Conservation (phyloP, 176 grass and related monocot genomes). For the Oryza coarctata region DNA sequence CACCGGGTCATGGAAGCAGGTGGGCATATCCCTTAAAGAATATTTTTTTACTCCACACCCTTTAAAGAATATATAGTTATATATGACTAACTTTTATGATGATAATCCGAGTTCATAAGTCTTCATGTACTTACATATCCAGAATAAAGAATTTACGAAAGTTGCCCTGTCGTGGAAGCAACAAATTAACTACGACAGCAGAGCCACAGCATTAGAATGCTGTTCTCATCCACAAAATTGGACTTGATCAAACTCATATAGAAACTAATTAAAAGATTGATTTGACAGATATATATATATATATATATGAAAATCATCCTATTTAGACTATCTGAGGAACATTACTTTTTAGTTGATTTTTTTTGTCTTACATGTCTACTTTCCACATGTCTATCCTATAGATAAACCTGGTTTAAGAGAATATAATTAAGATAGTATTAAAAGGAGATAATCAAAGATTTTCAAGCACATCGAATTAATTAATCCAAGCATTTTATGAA, state of each 20-base stretch:
- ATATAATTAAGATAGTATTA: background rate
- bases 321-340: background rate
- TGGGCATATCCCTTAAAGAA: background rate
- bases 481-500: background rate
- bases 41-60: background rate
- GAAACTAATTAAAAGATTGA: background rate
- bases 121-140: background rate
- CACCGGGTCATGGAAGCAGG: background rate
- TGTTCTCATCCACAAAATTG: conserved; percentile 3
- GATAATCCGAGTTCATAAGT: background rate
- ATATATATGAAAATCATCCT: too few relatives aligned
- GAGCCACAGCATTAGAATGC: background rate
- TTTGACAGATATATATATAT: background rate
- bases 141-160: background rate
- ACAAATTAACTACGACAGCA: background rate
- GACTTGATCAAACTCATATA: background rate
- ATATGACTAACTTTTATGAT: background rate
- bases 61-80: background rate
- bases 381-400: background rate
- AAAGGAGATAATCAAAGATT: background rate
- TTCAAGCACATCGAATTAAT: background rate
- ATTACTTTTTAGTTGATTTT: background rate
- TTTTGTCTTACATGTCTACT: background rate
- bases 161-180: conserved; percentile 24
- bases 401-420: background rate